phyloP scores from a whole-genome alignment of 257 asterid genomes.

The Eustoma russellianum region DNA sequence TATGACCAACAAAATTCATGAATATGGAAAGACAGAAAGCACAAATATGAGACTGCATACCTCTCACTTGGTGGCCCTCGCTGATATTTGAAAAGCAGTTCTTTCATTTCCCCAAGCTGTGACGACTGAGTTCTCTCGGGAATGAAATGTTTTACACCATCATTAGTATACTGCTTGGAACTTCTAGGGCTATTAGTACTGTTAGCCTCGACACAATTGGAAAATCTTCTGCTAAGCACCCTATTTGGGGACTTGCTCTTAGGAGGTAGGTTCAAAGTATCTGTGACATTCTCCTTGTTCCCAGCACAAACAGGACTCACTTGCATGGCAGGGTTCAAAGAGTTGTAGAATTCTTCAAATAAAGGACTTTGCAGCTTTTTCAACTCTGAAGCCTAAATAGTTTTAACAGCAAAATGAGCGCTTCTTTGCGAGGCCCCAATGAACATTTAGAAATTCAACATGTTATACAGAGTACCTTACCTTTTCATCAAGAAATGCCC shows the following conservation, averaged over 20 bases:
- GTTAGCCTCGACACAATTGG: constrained; percentile 59
- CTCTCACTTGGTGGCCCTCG: constrained; percentile 65
- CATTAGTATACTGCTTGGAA: constrained; percentile 68
- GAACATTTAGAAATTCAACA: neutral
- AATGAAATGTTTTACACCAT: constrained; percentile 30
- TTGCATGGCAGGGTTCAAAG: constrained; percentile 56
- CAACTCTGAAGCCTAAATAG: constrained; percentile 69
- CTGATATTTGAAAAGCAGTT: constrained; percentile 40
- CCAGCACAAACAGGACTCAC: constrained; percentile 44
- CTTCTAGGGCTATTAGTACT: constrained; percentile 55
- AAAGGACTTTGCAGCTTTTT: constrained; percentile 92
- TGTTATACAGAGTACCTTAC: constrained; percentile 22
- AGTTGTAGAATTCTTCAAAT: constrained; percentile 75
- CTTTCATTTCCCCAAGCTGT: constrained; percentile 28
- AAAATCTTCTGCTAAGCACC: constrained; percentile 55
- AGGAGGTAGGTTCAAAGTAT: constrained; percentile 73
- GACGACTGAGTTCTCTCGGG: constrained; percentile 45
- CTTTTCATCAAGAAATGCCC: constrained; percentile 92
- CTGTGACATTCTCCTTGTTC: constrained; percentile 73
- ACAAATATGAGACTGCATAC: constrained; percentile 16
- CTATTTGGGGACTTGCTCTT: constrained; percentile 85
- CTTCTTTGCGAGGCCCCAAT: neutral
- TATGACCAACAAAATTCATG: neutral
- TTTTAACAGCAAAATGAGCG: constrained; percentile 12
- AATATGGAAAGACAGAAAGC: constrained; percentile 1